A percentile compares a stretch with the other conserved stretches of the same genome.
phyloP scores from a whole-genome alignment of 192 early-diverging fungal genomes.

The Mortierella alpina region DNA sequence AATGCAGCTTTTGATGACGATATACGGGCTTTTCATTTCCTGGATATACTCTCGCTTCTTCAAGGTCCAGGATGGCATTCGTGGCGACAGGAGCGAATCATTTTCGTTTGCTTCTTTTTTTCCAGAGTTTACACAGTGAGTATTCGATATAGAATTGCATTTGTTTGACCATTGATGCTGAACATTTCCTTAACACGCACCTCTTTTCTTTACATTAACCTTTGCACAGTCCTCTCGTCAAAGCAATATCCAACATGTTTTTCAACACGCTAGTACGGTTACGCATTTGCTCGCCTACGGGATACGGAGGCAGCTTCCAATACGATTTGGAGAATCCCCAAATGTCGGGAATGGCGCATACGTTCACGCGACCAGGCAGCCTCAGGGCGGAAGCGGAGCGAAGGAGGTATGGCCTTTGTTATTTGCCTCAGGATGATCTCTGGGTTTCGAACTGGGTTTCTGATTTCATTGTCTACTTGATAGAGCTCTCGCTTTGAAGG shows the following conservation, averaged over 20 bases:
- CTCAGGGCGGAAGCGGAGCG: constrained; percentile 74
- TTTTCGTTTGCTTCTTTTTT: constrained; percentile 94
- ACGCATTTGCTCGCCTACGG: constrained; percentile 63
- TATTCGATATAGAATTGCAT: neutral
- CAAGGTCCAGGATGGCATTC: constrained; percentile 79
- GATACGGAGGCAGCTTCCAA: constrained; percentile 42
- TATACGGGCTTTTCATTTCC: constrained; percentile 76
- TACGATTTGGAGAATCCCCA: constrained; percentile 59
- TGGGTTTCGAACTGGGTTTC: neutral
- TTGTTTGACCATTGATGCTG: neutral
- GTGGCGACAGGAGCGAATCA: constrained; percentile 90
- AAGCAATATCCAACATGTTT: constrained; percentile 69
- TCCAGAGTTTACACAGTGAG: constrained; percentile 83
- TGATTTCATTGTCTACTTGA: neutral
- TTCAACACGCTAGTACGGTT: constrained; percentile 70
- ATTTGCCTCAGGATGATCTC: neutral
- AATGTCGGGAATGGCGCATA: constrained; percentile 45
- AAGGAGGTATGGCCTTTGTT: constrained; percentile 59
- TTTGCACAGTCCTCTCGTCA: constrained; percentile 65
- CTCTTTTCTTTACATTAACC: constrained; percentile 7
- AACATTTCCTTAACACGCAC: neutral
- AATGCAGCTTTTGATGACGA: constrained; percentile 74
- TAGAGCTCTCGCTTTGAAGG: constrained; percentile 73
- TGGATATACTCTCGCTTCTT: constrained; percentile 92
- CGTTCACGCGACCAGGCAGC: constrained; percentile 58